phyloP scores from a whole-genome alignment of 2,329 filamentous ascomycete genomes.

The Orbilia ellipsospora region DNA sequence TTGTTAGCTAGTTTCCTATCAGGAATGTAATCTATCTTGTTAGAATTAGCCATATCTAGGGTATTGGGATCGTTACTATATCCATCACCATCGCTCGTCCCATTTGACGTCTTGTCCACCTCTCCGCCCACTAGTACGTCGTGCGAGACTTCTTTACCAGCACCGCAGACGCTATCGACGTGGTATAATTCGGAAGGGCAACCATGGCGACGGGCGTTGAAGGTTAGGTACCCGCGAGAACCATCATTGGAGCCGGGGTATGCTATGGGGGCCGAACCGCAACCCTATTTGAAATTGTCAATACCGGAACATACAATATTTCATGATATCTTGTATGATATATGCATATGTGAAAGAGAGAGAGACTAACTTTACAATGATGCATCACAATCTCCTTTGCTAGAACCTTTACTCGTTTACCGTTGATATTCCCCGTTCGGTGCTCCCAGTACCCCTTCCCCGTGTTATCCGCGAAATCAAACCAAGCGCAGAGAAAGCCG shows the following conservation, averaged over 20 bases:
- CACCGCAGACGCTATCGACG: conserved; percentile 11
- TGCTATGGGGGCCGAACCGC: conserved; percentile 24
- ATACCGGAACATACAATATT: not conserved
- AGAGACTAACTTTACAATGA: conserved; percentile 17
- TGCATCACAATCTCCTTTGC: conserved; percentile 15
- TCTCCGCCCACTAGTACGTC: conserved; percentile 14
- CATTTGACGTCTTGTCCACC: not conserved
- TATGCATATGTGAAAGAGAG: not conserved
- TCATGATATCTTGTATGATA: not conserved
- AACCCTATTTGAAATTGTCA: conserved; percentile 5
- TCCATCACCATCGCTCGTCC: not conserved
- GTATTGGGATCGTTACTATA: no score
- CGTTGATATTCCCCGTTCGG: not conserved
- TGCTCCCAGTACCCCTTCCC: conserved; percentile 10
- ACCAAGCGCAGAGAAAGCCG: conserved; percentile 38
- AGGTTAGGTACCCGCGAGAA: conserved; percentile 17
- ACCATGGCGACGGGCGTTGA: conserved; percentile 4
- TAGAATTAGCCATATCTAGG: no score
- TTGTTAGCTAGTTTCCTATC: no score
- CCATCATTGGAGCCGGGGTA: conserved; percentile 20
- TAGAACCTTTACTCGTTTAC: conserved; percentile 9
- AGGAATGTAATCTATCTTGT: no score
- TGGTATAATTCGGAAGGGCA: conserved; percentile 18
- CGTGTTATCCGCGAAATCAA: conserved; percentile 17
- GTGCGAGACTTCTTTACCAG: not conserved